Percentiles rank a stretch among this genome's conserved stretches.
Conservation (phyloP, 306 rosid genomes). For the Rosa multiflora region DNA sequence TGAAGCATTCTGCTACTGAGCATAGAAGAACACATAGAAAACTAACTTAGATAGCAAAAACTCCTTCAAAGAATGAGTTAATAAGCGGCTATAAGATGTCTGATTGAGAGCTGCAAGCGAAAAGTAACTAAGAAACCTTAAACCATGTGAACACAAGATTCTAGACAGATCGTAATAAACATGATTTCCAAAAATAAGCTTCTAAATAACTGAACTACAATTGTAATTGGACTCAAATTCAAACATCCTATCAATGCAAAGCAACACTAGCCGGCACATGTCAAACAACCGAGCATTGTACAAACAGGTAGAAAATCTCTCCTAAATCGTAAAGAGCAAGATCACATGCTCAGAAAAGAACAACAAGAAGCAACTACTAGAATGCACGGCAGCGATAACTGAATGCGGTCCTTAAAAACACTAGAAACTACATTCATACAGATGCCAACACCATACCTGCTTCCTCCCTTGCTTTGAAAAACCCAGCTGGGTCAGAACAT, state of each 20-base stretch:
- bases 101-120: neutral
- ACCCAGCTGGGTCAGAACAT: slow-evolving; percentile 78
- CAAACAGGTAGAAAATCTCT: neutral
- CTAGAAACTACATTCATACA: neutral
- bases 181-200: neutral
- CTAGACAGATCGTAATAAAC: neutral
- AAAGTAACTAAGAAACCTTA: neutral
- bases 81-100: neutral
- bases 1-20: neutral
- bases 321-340: neutral
- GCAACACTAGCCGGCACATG: neutral
- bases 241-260: neutral
- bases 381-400: neutral
- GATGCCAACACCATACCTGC: slow-evolving; percentile 57
- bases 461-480: slow-evolving; percentile 96
- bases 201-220: neutral
- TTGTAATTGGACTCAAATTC: neutral
- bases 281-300: neutral
- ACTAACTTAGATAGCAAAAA: neutral
- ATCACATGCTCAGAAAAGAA: neutral
- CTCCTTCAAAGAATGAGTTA: neutral
- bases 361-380: neutral
- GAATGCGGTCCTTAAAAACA: neutral
- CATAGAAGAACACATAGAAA: neutral
- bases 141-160: neutral